Conservation (phyloP, 2,329 filamentous ascomycete genomes). For the Neonectria punicea region DNA sequence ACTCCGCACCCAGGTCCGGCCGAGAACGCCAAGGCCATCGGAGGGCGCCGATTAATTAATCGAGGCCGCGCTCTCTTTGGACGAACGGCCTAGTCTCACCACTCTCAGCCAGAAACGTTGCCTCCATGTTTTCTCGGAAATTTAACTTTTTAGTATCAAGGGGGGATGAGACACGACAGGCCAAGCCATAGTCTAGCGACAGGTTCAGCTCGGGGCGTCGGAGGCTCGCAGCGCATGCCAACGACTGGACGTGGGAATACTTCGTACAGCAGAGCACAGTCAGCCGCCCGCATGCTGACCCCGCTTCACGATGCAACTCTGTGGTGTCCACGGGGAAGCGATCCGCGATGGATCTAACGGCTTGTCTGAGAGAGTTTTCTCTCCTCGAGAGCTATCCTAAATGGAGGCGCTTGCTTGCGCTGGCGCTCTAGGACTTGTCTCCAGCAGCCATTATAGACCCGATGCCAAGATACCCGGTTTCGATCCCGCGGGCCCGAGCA, state of each 20-base stretch:
- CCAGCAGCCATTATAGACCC: conserved; percentile 12
- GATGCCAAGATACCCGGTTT: conserved; percentile 20
- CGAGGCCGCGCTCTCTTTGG: neutral
- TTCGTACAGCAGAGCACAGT: neutral
- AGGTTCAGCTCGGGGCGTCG: conserved; percentile 7
- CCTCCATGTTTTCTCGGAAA: neutral
- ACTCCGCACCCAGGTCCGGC: neutral
- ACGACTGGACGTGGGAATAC: neutral
- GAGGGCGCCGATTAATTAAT: conserved; percentile 1
- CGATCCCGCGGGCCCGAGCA: conserved; percentile 16
- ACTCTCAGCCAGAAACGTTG: neutral
- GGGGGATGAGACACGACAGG: neutral
- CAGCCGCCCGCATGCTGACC: conserved; percentile 25
- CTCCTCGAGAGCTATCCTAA: conserved; percentile 5
- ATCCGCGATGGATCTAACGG: conserved; percentile 33
- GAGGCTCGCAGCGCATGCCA: too few species aligned
- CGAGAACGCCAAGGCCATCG: neutral
- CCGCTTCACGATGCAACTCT: conserved; percentile 35
- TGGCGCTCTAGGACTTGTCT: neutral
- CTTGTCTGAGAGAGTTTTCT: conserved; percentile 10
- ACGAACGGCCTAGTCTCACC: neutral
- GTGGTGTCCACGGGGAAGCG: conserved; percentile 30
- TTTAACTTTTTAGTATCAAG: neutral
- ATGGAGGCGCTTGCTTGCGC: conserved; percentile 9
- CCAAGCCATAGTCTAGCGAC: conserved; percentile 18